Evolutionary conservation across 805 yeast species (phyloP), one percentile per base, ranked within the genome.

Genomic region (Sugiyamaella americana): DNA sequence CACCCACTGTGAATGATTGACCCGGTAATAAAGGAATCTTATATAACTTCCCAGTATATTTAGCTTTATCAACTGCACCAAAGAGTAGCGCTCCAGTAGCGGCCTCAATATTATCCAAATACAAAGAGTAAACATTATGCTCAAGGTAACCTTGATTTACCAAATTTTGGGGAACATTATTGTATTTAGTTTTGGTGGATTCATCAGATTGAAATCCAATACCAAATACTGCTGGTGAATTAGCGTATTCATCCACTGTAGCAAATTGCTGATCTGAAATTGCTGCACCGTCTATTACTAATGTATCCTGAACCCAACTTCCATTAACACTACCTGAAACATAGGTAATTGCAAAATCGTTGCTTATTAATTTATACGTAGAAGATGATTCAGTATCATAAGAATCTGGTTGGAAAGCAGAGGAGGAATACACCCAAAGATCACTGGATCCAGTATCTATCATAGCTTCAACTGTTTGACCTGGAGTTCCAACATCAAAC

Each of bases 401-500:
- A 20, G 47, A 11, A 67, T 60, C 55, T 80, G 80, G 0, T 68
- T 56, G 1, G 79, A 73, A 0, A 85, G 74, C 3, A 89, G 89
- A 11, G 83, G 45, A 17, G 58, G 43, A 13, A 61, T 57, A 29
- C n/a, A 81, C 75, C 84, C 84, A 80, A 40, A 81, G 61, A 59
- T 82, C 88, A 1, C 84, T 73, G 0, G 87, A 80, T 1, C 88
- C 89, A 1, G 87, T 82, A 58, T 82, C 89, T 17, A 82, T 58
- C 32, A 80, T 61, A 8, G 81, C 76, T 2, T 67, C 68, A 4
- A 82, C 67, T 10, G 67, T 60, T 57, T 81, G 82, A 1, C 68
- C 58, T 2, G 80, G 74, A 0, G 86, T 75, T 3, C 93, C 91
- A 8, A 84, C 47, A 16, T 58, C 47, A n/a, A 60, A 47, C n/a